These are phyloP conservation scores for Marchantia polymorpha DNA, from an alignment of 225 moss, liverwort and hornwort species.

Conservation along the genomic window DNA sequence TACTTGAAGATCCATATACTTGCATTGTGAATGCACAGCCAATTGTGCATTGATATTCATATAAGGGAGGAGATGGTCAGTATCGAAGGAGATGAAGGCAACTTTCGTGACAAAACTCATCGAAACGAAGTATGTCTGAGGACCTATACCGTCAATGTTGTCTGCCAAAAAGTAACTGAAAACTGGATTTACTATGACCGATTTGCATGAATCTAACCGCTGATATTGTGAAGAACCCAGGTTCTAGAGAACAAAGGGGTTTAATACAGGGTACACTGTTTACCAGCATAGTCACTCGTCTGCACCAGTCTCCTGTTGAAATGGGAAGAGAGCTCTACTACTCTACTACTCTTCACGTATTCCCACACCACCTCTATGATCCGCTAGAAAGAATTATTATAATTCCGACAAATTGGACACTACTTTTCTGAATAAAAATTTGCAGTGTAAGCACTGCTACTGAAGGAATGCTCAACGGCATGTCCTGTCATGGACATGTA, in stretches of 20 bases:
- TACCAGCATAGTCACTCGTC: conserved; percentile 30
- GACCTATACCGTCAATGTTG: neutral
- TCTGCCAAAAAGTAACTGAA: conserved; percentile 31
- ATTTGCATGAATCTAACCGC: conserved; percentile 36
- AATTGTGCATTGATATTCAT: too few species aligned
- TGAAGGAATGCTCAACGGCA: conserved; percentile 23
- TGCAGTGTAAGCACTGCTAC: conserved; percentile 32
- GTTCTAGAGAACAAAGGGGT: conserved; percentile 34
- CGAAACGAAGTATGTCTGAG: neutral
- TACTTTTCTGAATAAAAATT: conserved; percentile 29
- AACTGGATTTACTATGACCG: conserved; percentile 33
- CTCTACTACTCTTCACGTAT: conserved; percentile 18
- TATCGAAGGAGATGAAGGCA: neutral
- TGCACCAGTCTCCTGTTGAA: conserved; percentile 31
- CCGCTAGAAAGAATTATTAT: conserved; percentile 23
- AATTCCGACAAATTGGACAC: conserved; percentile 26
- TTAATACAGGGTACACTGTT: conserved; percentile 43
- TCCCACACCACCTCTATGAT: conserved; percentile 26
- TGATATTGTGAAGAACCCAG: conserved; percentile 33
- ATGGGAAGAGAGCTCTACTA: conserved; percentile 28
- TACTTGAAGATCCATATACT: too few species aligned
- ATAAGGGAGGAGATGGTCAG: conserved; percentile 10
- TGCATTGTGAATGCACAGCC: too few species aligned
- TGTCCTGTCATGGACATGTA: conserved; percentile 14
- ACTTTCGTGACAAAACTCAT: neutral